A percentile compares a stretch with the other conserved stretches of the same genome.
These are phyloP conservation scores for Lecanicillium sp. DNA, from an alignment of 2,329 filamentous ascomycete species.

Conservation along the genomic window DNA sequence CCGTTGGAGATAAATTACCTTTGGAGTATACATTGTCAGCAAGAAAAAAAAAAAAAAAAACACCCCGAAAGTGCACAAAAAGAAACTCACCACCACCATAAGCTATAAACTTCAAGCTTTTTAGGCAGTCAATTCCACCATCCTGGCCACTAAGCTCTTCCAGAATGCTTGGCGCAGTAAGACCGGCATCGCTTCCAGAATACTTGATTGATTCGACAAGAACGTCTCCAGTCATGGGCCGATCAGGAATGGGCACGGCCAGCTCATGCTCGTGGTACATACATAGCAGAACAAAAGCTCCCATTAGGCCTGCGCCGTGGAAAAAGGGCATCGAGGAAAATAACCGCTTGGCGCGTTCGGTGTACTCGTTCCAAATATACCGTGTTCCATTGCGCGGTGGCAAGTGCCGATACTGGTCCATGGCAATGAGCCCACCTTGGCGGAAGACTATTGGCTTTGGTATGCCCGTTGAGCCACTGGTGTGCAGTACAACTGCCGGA, in stretches of 20 bases:
- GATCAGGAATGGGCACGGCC: no score
- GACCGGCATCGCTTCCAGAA: no score
- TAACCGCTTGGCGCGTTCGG: not conserved
- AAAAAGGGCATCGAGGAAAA: not conserved
- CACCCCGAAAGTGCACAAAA: no score
- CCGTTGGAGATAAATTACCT: constrained; percentile 27
- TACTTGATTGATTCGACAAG: no score
- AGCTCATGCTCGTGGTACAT: not conserved
- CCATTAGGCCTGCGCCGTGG: not conserved
- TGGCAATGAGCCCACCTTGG: not conserved
- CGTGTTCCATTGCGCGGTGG: not conserved
- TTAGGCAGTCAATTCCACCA: constrained; percentile 1
- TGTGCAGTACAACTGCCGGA: constrained; percentile 33
- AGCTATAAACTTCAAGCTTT: constrained; percentile 3
- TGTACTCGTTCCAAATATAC: not conserved
- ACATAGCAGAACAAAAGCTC: not conserved
- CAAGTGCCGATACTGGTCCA: not conserved
- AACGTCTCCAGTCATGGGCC: no score
- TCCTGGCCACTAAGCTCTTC: constrained; percentile 8
- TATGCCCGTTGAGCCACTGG: constrained; percentile 36
- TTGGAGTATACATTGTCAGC: not conserved
- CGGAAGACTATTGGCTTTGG: constrained; percentile 31
- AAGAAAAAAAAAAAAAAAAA: not conserved
- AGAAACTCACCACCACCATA: constrained; percentile 3
- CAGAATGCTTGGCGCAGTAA: constrained; percentile 2